Base-by-base conservation (phyloP, 2,329 filamentous ascomycete genomes). In the Neonectria ditissima region DNA sequence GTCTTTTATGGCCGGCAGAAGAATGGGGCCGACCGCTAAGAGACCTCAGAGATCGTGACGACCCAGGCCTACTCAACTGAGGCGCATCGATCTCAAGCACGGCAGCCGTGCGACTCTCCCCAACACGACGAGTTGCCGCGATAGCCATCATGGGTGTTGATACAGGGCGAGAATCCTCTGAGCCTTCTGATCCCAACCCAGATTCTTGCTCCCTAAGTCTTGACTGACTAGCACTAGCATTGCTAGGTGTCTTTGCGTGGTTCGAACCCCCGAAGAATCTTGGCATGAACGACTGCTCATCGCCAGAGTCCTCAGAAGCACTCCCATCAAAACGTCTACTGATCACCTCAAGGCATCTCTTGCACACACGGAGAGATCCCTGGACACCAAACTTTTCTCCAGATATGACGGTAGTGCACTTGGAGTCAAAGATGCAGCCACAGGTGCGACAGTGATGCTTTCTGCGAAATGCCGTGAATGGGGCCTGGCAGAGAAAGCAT, bases 401-500 rank as follows among this genome's bases (percentile, higher is more conserved):
- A 6, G 93, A 88, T 24, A 98, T 93, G n/a, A 95, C 89, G 5
- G 92, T 92, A 0, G 95, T 99, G 79, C 96, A 99, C 77, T 97
- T 97, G 5, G 93, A 92, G 78, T 98, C 96, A 74, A 99, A 99
- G 47, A 99, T 99, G 74, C 97, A 97, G n/a, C 96, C 96, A 76
- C 96, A 99, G 0, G 89, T 92, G 65, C 97, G 90, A 77, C 96
- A 99, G 78, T 99, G 96, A 77, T 99, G 96, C 76, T 99, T 99
- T 68, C 96, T 89, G 63, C 96, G 88, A 76, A 98, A 98, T 1
- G 95, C 96, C 0, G 93, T 94, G 75, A 99, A 99, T 2, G 92
- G 87, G 62, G 93, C 91, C 47, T 93, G 93, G 73, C 96, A 99
- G 47, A 93, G 88, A 76, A 97, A 99, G 75, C 96, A 99, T 73